Evolutionary conservation across 108 stramenopile genomes (phyloP), one percentile per base, ranked within the genome.

Genomic region (Schizochytrium sp.): DNA sequence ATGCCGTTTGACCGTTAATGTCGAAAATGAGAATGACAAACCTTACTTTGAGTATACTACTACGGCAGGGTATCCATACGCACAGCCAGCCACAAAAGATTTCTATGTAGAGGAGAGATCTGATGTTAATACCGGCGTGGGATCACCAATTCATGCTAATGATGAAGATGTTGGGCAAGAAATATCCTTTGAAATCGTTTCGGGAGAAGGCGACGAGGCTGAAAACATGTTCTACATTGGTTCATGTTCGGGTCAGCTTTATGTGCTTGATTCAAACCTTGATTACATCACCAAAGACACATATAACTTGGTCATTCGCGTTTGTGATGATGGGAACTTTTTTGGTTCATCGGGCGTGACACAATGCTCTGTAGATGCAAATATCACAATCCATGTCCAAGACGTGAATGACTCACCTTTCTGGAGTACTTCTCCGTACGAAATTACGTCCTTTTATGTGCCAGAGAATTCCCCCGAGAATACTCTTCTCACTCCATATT

Each of bases 101-200:
- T 83, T 83, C 47, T 56, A 83, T 5, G 76, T 83, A 13, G 76
- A 83, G 5, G 76, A 83, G 76, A 47, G 76, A 47, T 83, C 76
- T 10, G 15, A 17, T 40, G 55, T 0, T 53, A 83, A 83, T 28
- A 83, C 76, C 5, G 76, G 76, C 40, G 53, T 83, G 5, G 76
- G 76, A 10, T 83, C 53, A 5, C 76, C 76, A 7, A 83, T 83
- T 83, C 76, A 40, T 8, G 76, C 76, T 40, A 49, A 83, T n/a
- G 76, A 83, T 40, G 76, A 83, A 3, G 76, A 83, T 42, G 76
- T 83, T 47, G 76, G 76, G 53, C 76, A 83, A 53, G 76, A 83
- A 5, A 83, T 83, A 2, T 38, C 8, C 8, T 83, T 83, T 83
- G 76, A 83, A 28, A 83, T 83, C 76, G 0, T 83, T 8, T 2